These are phyloP conservation scores for Aspergillus arachidicola DNA, from an alignment of 2,329 filamentous ascomycete genomes.

Conservation along the genomic window DNA sequence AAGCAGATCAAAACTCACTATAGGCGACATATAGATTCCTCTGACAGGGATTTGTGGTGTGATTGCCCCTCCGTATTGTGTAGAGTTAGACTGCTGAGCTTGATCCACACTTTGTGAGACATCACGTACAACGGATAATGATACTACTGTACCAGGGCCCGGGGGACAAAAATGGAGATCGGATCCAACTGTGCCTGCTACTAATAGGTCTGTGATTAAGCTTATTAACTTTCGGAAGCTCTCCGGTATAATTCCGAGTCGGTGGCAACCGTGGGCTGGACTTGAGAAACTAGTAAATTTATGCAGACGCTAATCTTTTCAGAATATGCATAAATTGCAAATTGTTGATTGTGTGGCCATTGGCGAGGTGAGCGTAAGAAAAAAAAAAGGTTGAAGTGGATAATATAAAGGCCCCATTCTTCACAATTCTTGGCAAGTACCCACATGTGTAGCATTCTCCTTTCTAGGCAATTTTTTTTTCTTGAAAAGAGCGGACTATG, in stretches of 20 bases:
- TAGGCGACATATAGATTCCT: neutral
- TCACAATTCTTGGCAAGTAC: neutral
- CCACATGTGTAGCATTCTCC: neutral
- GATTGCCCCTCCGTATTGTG: neutral
- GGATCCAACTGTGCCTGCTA: neutral
- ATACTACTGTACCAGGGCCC: neutral
- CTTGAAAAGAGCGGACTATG: neutral
- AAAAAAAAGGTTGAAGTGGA: neutral
- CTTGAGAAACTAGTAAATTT: neutral
- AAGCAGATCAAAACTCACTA: neutral
- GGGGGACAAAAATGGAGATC: neutral
- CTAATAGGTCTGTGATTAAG: neutral
- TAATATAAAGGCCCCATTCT: neutral
- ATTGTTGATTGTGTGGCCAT: no score
- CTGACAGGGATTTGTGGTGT: neutral
- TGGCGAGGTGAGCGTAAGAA: no score
- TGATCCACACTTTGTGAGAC: neutral
- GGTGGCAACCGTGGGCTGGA: neutral
- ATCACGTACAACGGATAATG: neutral
- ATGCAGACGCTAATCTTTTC: neutral
- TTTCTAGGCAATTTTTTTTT: neutral
- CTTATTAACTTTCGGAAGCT: neutral
- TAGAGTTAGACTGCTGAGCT: neutral
- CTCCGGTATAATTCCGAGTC: neutral
- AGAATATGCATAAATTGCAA: neutral